Evolutionary conservation across 2,329 filamentous ascomycete species (phyloP).

Genomic region (Oidium heveae): DNA sequence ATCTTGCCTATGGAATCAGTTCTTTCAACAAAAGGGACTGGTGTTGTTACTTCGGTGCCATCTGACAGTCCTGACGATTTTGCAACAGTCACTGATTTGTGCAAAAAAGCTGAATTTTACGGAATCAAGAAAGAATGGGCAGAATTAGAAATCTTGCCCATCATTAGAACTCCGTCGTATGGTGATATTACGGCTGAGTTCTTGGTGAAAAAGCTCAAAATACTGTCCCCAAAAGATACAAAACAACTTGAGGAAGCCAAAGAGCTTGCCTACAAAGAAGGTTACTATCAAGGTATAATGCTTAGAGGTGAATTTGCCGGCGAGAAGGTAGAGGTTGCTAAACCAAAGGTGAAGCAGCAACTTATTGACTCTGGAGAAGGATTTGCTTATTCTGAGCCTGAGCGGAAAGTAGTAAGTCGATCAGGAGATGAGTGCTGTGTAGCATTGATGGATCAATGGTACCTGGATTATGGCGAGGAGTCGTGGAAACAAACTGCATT

Average conservation of each 20-base stretch:
- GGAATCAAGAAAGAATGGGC: constrained; percentile 94
- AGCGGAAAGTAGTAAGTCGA: constrained; percentile 67
- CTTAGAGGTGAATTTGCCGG: constrained; percentile 71
- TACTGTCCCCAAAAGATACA: constrained; percentile 82
- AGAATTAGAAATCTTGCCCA: constrained; percentile 64
- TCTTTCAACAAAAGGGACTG: constrained; percentile 79
- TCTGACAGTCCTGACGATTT: constrained; percentile 93
- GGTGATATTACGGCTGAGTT: constrained; percentile 63
- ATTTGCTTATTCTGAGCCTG: constrained; percentile 83
- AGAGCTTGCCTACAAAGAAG: constrained; percentile 89
- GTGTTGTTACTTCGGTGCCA: constrained; percentile 85
- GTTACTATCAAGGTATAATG: constrained; percentile 88
- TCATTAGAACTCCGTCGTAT: constrained; percentile 73
- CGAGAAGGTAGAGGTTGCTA: constrained; percentile 62
- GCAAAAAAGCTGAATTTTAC: constrained; percentile 91
- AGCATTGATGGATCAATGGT: constrained; percentile 89
- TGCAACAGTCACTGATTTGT: constrained; percentile 64
- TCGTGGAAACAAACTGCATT: constrained; percentile 59
- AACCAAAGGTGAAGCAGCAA: constrained; percentile 58
- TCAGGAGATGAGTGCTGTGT: constrained; percentile 86
- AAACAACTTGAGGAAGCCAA: constrained; percentile 84
- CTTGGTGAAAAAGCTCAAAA: constrained; percentile 82
- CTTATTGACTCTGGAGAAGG: constrained; percentile 55
- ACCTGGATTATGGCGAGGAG: constrained; percentile 83
- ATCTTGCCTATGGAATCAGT: constrained; percentile 92